Base-by-base conservation (phyloP, 2,329 filamentous ascomycete genomes). In the Cladosporium phlei region DNA sequence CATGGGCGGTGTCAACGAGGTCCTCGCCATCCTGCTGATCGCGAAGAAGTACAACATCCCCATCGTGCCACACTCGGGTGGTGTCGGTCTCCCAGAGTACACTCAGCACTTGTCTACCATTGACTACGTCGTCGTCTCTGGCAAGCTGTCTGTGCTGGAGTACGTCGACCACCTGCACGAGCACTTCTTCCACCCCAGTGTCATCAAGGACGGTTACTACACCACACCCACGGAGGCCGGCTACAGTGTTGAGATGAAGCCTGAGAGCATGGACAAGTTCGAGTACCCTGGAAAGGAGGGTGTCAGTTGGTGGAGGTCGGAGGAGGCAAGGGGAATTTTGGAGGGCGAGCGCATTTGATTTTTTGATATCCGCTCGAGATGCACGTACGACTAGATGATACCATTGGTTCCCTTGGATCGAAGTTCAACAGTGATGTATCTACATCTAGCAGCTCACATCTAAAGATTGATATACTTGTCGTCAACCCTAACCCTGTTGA, bases 111-210 rank as follows among this genome's bases (percentile, higher is more conserved):
- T 95, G 52, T 88, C 82, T 68, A 95, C 88, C 11, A 93, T 96
- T 56, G 90, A 96, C 69, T 95, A 95, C 59, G 86, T 95, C 3
- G 85, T 84, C 34, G 88, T 95, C 1, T 85, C 77, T 51, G 89
- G 86, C 14, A 86, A 89, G 75, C 78, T 82, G 62, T 58, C 54
- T 19, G 80, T 95, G 37, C 72, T 95, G 48, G 90, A 96, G 73
- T 95, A 90, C 67, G 88, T 95, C 19, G 89, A 95, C 65, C 88
- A 95, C 68, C 70, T 95, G 61, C 90, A 95, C 68, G 89, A 95
- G 76, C 89, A 95, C 70, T 95, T 95, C 66, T 72, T 88, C 61
- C 78, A 95, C 66, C 89, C 89, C 1, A 78, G 82, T 2, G 77
- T 83, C 47, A 88, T 95, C 59, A 81, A 83, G 69, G 83, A 89